These are phyloP conservation scores for Diaporthe sp. DNA, from an alignment of 2,329 filamentous ascomycete species.

Conservation along the genomic window DNA sequence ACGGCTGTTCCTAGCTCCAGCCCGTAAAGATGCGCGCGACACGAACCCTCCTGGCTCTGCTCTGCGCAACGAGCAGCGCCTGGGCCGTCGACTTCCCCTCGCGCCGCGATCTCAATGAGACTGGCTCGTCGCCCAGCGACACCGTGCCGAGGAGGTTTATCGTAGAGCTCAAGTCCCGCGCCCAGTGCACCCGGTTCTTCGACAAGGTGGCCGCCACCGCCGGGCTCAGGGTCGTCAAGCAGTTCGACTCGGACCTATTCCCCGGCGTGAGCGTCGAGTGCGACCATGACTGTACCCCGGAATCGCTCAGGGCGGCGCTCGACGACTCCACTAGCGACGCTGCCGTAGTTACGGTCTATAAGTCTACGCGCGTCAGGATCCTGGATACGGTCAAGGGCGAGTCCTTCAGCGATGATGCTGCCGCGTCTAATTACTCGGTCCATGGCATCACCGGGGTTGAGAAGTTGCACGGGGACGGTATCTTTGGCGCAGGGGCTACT, in stretches of 20 bases:
- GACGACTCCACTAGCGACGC: constrained; percentile 4
- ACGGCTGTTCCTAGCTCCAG: not conserved
- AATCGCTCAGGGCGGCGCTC: constrained; percentile 27
- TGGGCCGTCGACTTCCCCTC: constrained; percentile 9
- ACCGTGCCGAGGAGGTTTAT: not conserved
- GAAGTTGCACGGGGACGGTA: constrained; percentile 36
- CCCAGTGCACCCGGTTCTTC: not conserved
- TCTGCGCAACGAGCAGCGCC: constrained; percentile 11
- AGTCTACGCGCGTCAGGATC: constrained; percentile 8
- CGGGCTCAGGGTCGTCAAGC: constrained; percentile 10
- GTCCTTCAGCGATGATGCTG: constrained; percentile 7
- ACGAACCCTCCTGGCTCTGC: not conserved
- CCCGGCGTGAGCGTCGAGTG: constrained; percentile 32
- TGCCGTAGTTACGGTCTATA: not conserved
- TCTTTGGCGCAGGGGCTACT: constrained; percentile 36
- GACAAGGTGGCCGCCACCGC: not conserved
- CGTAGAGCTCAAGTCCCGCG: constrained; percentile 13
- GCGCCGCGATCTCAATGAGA: constrained; percentile 9
- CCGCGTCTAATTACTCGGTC: constrained; percentile 37
- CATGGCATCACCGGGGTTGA: constrained; percentile 38
- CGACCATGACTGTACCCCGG: constrained; percentile 21
- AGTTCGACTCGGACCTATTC: constrained; percentile 33
- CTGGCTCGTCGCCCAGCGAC: not conserved
- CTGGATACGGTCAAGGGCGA: constrained; percentile 27
- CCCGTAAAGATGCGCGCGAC: not conserved